phyloP scores from a whole-genome alignment of 2,329 filamentous ascomycete genomes.

The Triangularia verruculosa region DNA sequence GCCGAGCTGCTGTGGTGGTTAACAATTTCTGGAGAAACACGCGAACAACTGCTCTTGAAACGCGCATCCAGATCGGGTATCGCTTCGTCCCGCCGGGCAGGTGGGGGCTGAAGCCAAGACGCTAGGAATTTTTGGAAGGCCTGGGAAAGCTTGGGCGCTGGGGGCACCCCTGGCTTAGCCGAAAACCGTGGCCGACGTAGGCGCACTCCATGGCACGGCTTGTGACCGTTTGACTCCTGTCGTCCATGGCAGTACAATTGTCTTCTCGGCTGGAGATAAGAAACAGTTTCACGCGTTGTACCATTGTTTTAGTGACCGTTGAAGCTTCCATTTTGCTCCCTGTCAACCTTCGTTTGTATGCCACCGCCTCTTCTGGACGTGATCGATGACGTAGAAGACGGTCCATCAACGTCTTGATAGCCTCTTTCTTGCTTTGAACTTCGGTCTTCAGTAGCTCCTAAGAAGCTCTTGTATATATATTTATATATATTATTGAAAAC shows the following conservation, averaged over 20 bases:
- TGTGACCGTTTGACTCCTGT: too few species aligned
- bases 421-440: not conserved
- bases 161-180: not conserved
- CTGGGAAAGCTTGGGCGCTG: not conserved
- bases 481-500: not conserved
- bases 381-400: not conserved
- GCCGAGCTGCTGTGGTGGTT: not conserved
- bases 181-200: not conserved
- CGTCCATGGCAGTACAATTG: too few species aligned
- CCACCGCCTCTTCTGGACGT: not conserved
- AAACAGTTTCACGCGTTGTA: not conserved
- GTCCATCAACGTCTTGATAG: not conserved
- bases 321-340: not conserved
- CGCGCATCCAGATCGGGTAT: slow-evolving; percentile 2
- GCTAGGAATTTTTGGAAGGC: not conserved
- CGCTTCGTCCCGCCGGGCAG: slow-evolving; percentile 1
- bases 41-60: not conserved
- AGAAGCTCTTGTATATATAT: not conserved
- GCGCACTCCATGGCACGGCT: too few species aligned
- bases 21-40: not conserved
- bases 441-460: not conserved
- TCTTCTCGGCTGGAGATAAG: not conserved
- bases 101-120: slow-evolving; percentile 1
- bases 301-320: not conserved
- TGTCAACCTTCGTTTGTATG: not conserved